Base-by-base conservation (phyloP, 129 eudicot species). In the Silybum marianum region DNA sequence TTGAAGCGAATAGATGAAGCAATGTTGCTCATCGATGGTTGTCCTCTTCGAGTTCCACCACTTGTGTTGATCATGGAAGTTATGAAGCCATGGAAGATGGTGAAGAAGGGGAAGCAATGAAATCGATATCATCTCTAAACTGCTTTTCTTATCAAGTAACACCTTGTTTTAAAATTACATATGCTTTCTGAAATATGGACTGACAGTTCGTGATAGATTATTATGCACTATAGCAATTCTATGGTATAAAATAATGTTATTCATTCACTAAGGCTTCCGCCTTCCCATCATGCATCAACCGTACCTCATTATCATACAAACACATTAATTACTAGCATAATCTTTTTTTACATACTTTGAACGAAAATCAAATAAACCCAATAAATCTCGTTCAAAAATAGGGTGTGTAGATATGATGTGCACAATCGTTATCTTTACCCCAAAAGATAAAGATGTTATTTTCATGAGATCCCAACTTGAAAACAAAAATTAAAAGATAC, bases 1-100 rank as follows among this genome's bases (percentile, higher is more conserved):
- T 36, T 0, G 88, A 80, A 46, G 83, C 23, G 36, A 89, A 87
- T 89, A 83, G 79, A 79, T 48, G 90, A 82, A 39, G 90, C 90
- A 1, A 69, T 89, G n/a, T n/a, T n/a, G n/a, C 36, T 74, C 70
- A 10, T 54, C 3, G 25, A 28, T 44, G 40, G 32, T 42, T 72
- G 34, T 42, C 79, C 1, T 76, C 86, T 63, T 44, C 82, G 82
- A 75, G 25, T 82, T 85, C 70, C 6, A 70, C 75, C 73, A 80
- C 77, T 4, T 67, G 65, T 22, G 77, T 79, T 79, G 69, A 79
- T 73, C 25, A 80, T 75, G 85, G 80, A 66, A 21, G 80, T 19
- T 65, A 69, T 77, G 74, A 77, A 77, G 74, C 28, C 63, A 28
- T 19, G 36, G 82, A 63, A 72, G 83, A 72, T 78, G 78, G 13